These are phyloP conservation scores for Hericium alpestre DNA, from an alignment of 768 basidiomycete species.

Conservation along the genomic window DNA sequence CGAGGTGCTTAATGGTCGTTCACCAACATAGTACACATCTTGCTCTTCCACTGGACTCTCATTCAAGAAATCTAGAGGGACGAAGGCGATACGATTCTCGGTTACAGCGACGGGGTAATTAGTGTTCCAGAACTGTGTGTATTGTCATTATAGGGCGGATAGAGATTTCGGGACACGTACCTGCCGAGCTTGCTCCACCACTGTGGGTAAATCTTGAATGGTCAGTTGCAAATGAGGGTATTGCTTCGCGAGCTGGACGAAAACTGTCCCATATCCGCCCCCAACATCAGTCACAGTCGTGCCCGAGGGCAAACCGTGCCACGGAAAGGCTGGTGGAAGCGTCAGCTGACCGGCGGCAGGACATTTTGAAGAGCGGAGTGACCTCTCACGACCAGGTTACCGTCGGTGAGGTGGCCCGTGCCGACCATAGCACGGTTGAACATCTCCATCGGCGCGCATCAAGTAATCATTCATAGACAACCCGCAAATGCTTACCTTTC, in stretches of 20 bases:
- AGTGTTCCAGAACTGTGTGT: background rate
- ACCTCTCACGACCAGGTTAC: background rate
- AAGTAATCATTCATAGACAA: background rate
- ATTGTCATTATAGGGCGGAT: background rate
- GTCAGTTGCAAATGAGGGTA: conserved; percentile 19
- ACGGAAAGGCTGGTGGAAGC: conserved; percentile 15
- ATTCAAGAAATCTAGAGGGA: conserved; percentile 12
- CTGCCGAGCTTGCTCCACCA: conserved; percentile 14
- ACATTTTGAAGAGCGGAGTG: background rate
- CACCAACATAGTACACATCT: background rate
- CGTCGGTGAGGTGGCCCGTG: background rate
- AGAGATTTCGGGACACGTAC: conserved; percentile 5
- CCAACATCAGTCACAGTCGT: conserved; percentile 22
- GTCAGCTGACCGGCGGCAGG: background rate
- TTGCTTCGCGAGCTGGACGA: conserved; percentile 17
- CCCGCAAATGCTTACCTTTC: background rate
- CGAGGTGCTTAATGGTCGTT: too few species aligned
- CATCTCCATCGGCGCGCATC: background rate
- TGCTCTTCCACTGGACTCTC: conserved; percentile 12
- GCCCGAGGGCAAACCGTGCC: conserved; percentile 12
- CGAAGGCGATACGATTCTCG: background rate
- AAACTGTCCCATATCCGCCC: conserved; percentile 19
- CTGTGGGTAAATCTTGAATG: conserved; percentile 21
- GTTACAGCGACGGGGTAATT: background rate
- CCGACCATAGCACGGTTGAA: background rate